Base-by-base conservation (phyloP, 2,329 filamentous ascomycete genomes). In the Fulvia fulva region DNA sequence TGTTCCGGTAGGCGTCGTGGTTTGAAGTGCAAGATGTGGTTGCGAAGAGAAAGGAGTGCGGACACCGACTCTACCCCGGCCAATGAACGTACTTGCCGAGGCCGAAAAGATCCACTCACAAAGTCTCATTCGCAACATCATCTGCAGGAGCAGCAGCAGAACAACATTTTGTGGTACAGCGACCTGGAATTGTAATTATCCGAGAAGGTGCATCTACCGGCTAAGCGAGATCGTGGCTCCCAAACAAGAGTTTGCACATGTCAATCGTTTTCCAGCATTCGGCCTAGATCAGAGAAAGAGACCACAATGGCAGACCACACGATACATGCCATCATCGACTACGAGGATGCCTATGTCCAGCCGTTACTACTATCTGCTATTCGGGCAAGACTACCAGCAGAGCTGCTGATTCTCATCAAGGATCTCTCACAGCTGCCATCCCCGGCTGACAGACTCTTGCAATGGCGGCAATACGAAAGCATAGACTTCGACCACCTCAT, bases 321-420 rank as follows among this genome's bases (percentile, higher is more conserved):
- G 30, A 60, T 91, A 63, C 86, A 90, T 75, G 90, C 89, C 52
- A 74, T 93, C 52, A 79, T 97, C 67, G 82, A 91, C 70, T 97
- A 96, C 74, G 90, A 91, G 68, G 91, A 97, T 71, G 71, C 81
- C 46, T 99, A 97, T 71, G 90, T 97, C 8, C 90, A 97, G 69
- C 90, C 90, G 1, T 82, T 97, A 41, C 87, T 97, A 59, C 74
- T 91, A 49, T 77, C 83, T 21, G 89, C 91, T n/a, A 77, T 97
- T 22, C 71, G 83, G 51, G 77, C 81, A 3, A 76, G 83, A 23
- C 78, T 94, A 6, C 83, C 87, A 0, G 62, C 76, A 19, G 75
- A 71, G 21, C 55, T 67, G 12, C 60, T 73, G 16, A 57, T 67
- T 16, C 60, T 72, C 30, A 61, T 73, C 70, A 80, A 82, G 26